phyloP scores from a whole-genome alignment of 345 rosid genomes.

The Capsella bursapastoris region DNA sequence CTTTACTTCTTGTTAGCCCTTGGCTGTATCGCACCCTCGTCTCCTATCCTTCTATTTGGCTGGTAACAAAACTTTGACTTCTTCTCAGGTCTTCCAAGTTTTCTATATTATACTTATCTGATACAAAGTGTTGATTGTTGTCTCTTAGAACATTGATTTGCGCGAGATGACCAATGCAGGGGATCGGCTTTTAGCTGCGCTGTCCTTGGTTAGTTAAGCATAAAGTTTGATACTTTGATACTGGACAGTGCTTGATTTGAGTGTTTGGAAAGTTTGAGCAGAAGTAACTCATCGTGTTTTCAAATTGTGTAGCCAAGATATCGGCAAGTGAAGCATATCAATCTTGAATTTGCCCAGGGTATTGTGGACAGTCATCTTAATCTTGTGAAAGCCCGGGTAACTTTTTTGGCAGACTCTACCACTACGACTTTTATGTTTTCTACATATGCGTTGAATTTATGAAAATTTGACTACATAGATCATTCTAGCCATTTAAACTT shows the following conservation, averaged over 20 bases:
- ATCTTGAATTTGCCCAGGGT: slow-evolving; percentile 89
- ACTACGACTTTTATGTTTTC: neutral
- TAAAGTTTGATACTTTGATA: slow-evolving; percentile 20
- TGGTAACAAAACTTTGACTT: slow-evolving; percentile 48
- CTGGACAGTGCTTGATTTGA: neutral
- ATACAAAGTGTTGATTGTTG: slow-evolving; percentile 35
- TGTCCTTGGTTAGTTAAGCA: slow-evolving; percentile 62
- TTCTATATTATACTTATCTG: slow-evolving; percentile 8
- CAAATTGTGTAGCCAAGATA: slow-evolving; percentile 67
- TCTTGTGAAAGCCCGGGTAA: slow-evolving; percentile 60
- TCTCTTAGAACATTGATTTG: slow-evolving; percentile 67
- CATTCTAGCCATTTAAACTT: neutral
- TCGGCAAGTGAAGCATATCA: slow-evolving; percentile 64
- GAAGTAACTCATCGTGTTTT: slow-evolving; percentile 14
- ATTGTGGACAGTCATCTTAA: slow-evolving; percentile 75
- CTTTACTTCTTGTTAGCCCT: slow-evolving; percentile 77
- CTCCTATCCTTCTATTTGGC: slow-evolving; percentile 71
- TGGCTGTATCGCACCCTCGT: slow-evolving; percentile 67
- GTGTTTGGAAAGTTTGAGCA: slow-evolving; percentile 5
- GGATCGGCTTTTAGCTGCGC: slow-evolving; percentile 69
- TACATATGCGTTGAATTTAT: neutral
- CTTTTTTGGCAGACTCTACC: neutral
- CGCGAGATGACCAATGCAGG: slow-evolving; percentile 83
- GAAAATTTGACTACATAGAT: neutral
- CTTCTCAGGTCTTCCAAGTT: slow-evolving; percentile 3